phyloP scores from a whole-genome alignment of 495 filamentous ascomycete genomes.

The Chaetomium fimeti region DNA sequence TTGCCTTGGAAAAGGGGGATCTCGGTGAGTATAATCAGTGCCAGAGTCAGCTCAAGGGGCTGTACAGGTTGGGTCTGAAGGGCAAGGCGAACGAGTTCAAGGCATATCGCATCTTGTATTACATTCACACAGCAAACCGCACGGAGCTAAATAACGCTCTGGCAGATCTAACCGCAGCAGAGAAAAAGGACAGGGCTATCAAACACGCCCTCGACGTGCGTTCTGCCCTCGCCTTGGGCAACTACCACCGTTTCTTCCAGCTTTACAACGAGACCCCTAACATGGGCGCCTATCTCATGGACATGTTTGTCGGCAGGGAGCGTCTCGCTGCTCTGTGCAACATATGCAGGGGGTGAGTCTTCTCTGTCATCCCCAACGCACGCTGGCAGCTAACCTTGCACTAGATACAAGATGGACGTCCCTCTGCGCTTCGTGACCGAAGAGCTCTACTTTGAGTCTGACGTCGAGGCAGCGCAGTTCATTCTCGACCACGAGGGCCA shows the following conservation, averaged over 20 bases:
- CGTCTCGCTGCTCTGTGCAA: slow-evolving; percentile 82
- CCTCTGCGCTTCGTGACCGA: slow-evolving; percentile 88
- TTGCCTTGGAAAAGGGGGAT: slow-evolving; percentile 97
- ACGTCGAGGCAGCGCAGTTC: slow-evolving; percentile 86
- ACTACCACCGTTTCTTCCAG: slow-evolving; percentile 96
- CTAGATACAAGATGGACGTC: slow-evolving; percentile 86
- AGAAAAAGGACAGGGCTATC: slow-evolving; percentile 79
- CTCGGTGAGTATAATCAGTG: slow-evolving; percentile 99
- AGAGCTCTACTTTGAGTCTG: slow-evolving; percentile 92
- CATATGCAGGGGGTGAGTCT: slow-evolving; percentile 89
- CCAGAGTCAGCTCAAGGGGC: slow-evolving; percentile 89
- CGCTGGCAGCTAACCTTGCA: slow-evolving; percentile 36
- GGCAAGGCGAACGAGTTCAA: slow-evolving; percentile 95
- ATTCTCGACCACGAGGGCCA: slow-evolving; percentile 73
- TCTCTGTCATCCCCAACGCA: neutral
- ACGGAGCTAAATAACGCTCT: slow-evolving; percentile 96
- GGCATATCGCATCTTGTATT: slow-evolving; percentile 99
- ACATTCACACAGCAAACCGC: slow-evolving; percentile 97
- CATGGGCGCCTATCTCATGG: slow-evolving; percentile 98
- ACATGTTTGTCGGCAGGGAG: slow-evolving; percentile 96
- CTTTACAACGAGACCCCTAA: slow-evolving; percentile 92
- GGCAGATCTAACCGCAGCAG: slow-evolving; percentile 95
- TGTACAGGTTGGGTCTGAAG: slow-evolving; percentile 81
- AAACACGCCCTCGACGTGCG: slow-evolving; percentile 90
- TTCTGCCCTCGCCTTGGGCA: slow-evolving; percentile 86